Evolutionary conservation across 257 asterid species (phyloP), one percentile per base, ranked within the genome.

Genomic region (Gentiana straminea): DNA sequence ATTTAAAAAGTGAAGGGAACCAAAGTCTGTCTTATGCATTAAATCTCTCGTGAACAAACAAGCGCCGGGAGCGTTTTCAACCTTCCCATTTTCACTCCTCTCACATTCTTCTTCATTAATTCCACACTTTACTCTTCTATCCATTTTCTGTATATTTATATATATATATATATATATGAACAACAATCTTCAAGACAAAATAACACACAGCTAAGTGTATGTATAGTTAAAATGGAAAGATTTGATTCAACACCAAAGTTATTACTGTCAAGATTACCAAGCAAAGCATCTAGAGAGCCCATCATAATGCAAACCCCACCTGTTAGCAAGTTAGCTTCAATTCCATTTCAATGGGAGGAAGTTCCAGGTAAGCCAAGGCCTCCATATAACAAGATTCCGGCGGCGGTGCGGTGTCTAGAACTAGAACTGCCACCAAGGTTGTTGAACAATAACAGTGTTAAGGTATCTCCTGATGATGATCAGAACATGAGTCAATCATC

Each of bases 311-410:
- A 52, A 3, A 84, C 94, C 1, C 97, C 95, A 11, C 95, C 94
- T 1, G 63, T 73, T 46, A 79, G 71, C n/a, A 73, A 81, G 0
- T 38, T 71, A 2, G 76, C 64, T 44, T 79, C 97, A 1, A 34
- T 89, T 35, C 97, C 97, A 1, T 86, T 89, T 65, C 78, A 64
- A 15, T 89, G 95, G 97, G 95, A 89, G 76, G 92, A 77, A 61
- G 94, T 70, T 13, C 97, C 97, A 2, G 95, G 97, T 0, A 85
- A 79, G 75, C 90, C 93, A 1, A 74, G 84, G 55, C 51, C 48
- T 2, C 52, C 56, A 2, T 2, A 52, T n/a, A 65, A 59, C 58
- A 52, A 52, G 54, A 71, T 57, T 63, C 55, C 62, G 0, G 84
- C 51, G 7, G 60, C 58, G 41, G 60, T 54, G 41, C 75, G 88